Base-by-base conservation (phyloP, 2,329 filamentous ascomycete species). In the Diaporthe humulicola region DNA sequence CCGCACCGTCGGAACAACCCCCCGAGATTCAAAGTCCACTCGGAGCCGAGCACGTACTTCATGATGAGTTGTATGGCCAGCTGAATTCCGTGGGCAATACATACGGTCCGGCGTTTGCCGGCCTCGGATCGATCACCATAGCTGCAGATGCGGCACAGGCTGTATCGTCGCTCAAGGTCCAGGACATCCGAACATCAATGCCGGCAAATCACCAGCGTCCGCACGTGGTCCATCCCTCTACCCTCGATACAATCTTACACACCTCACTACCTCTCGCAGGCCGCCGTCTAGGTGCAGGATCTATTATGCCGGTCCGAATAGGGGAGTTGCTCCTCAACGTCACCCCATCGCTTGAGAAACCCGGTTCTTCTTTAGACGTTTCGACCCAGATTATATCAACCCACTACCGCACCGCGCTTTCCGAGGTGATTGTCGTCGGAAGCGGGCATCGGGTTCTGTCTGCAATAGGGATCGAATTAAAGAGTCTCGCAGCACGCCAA, bases 301-400 rank as follows among this genome's bases (percentile, higher is more conserved):
- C 60, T 4, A 28, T 67, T 10, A 71, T 71, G 69, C 69, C 69
- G 19, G 69, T 71, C 9, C 71, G 36, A 4, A 67, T 73, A 10
- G 50, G 33, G 22, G 71, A 73, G 38, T 5, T 73, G 22, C 9
- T 56, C 14, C 4, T 57, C 36, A 9, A 10, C 5, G n/a, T n/a
- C 58, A 54, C 30, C 6, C 22, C 57, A 12, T 14, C 57, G 58
- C 36, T 58, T 3, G 6, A 28, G n/a, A 33, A 10, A 6, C 71
- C 71, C 6, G 50, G 45, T 14, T 66, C 57, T 17, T 3, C 14
- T 9, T 28, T 67, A 2, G 48, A 57, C 3, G 33, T 73, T 5
- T 57, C 45, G 45, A 42, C 57, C 15, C 9, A 4, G 19, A 25
- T 73, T 19, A 25, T 22, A 9, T 56, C 33, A 28, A 73, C 36